phyloP scores from a whole-genome alignment of 768 basidiomycete genomes.

The Xerocomellus intermedius region DNA sequence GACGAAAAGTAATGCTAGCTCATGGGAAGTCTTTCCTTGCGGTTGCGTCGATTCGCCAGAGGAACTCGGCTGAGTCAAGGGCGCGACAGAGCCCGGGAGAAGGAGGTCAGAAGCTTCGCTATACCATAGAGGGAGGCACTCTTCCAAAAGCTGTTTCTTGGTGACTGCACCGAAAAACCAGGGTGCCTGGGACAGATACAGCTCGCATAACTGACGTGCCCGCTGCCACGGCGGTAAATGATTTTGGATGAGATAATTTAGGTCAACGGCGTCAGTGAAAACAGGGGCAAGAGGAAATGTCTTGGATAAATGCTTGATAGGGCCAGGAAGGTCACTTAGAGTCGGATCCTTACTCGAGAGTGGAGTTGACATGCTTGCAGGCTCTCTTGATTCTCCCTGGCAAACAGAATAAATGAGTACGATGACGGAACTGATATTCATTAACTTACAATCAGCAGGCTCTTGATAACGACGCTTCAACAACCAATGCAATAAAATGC shows the following conservation, averaged over 20 bases:
- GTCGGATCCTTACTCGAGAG: not conserved
- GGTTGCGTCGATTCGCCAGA: constrained; percentile 7
- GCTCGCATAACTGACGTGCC: constrained; percentile 55
- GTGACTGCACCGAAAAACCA: constrained; percentile 81
- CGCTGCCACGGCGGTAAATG: constrained; percentile 62
- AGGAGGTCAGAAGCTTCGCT: constrained; percentile 40
- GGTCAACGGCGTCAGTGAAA: constrained; percentile 36
- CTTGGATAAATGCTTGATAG: constrained; percentile 30
- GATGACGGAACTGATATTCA: not conserved
- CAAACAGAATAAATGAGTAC: not conserved
- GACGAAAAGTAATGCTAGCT: constrained; percentile 61
- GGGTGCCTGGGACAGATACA: constrained; percentile 74
- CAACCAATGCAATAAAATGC: constrained; percentile 15
- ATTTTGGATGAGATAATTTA: constrained; percentile 44
- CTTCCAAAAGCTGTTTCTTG: constrained; percentile 58
- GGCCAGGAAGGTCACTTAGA: constrained; percentile 21
- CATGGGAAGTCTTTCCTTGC: constrained; percentile 45
- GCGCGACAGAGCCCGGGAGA: constrained; percentile 26
- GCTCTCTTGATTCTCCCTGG: constrained; percentile 25
- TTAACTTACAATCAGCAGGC: constrained; percentile 52
- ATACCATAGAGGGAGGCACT: constrained; percentile 66
- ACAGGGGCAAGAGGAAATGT: constrained; percentile 51
- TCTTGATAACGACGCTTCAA: constrained; percentile 34
- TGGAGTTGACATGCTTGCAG: not conserved
- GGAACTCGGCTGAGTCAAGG: constrained; percentile 7